phyloP scores from a whole-genome alignment of 1,284 basidiomycete species.

The Puccinia brachypodii region DNA sequence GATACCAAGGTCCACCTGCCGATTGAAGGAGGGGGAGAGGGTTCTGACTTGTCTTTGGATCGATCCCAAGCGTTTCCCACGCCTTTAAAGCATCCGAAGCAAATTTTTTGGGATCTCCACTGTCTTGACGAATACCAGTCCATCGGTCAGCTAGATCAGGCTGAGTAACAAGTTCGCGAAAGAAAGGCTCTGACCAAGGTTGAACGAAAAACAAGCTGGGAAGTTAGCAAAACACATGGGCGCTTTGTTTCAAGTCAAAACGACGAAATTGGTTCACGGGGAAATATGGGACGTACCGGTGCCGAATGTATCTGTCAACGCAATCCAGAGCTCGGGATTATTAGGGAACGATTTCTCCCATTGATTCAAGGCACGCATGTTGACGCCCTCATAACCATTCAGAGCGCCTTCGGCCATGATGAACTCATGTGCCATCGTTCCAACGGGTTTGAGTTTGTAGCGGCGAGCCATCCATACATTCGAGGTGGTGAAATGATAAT shows the following conservation, averaged over 20 bases:
- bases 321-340: constrained; percentile 63
- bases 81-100: constrained; percentile 70
- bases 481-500: constrained; percentile 68
- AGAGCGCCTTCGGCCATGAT: constrained; percentile 70
- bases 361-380: constrained; percentile 70
- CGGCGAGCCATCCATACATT: constrained; percentile 82
- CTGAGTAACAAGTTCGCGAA: constrained; percentile 67
- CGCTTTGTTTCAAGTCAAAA: background rate
- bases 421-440: constrained; percentile 83
- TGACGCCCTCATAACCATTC: constrained; percentile 74
- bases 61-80: constrained; percentile 69
- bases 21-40: background rate
- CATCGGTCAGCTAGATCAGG: constrained; percentile 68
- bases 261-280: background rate
- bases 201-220: background rate
- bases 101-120: constrained; percentile 78
- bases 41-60: constrained; percentile 62
- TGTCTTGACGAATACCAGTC: constrained; percentile 85
- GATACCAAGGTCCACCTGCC: no score
- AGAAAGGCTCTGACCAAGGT: constrained; percentile 63
- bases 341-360: constrained; percentile 67
- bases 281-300: constrained; percentile 60
- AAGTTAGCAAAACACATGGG: background rate
- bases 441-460: constrained; percentile 69
- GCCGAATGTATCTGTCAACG: constrained; percentile 90